Conservation (phyloP, 306 rosid genomes). For the Cicer bijugum region DNA sequence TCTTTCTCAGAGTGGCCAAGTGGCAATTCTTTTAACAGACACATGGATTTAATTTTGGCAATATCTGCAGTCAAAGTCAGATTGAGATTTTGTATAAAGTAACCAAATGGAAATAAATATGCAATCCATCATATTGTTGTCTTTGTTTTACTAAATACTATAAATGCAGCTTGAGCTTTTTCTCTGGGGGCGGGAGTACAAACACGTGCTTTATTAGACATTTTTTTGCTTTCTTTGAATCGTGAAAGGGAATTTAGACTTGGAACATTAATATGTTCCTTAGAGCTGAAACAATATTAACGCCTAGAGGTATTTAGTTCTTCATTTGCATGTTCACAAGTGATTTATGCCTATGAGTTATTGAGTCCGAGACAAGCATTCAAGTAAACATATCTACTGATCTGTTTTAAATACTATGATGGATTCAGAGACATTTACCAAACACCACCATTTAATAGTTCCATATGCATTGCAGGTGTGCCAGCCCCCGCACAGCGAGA, state of each 20-base stretch:
- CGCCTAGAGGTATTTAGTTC: neutral
- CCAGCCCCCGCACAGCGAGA: slow-evolving; percentile 77
- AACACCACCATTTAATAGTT: slow-evolving; percentile 29
- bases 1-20: too few species aligned
- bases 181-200: neutral
- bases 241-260: slow-evolving; percentile 5
- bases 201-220: slow-evolving; percentile 13
- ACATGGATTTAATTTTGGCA: neutral
- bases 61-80: neutral
- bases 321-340: slow-evolving; percentile 23
- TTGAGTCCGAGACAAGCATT: slow-evolving; percentile 14
- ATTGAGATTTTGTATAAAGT: slow-evolving; percentile 13
- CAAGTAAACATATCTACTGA: neutral
- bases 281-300: slow-evolving; percentile 19
- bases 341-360: slow-evolving; percentile 8
- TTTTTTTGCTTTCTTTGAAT: neutral
- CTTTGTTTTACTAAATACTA: slow-evolving; percentile 18
- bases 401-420: slow-evolving; percentile 31
- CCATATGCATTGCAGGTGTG: slow-evolving; percentile 74
- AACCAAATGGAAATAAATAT: slow-evolving; percentile 1
- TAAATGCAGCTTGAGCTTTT: slow-evolving; percentile 16
- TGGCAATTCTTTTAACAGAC: neutral
- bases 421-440: slow-evolving; percentile 17
- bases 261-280: slow-evolving; percentile 5
- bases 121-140: neutral